These are phyloP conservation scores for Termitomyces sp. DNA, from an alignment of 768 basidiomycete species.

Conservation along the genomic window DNA sequence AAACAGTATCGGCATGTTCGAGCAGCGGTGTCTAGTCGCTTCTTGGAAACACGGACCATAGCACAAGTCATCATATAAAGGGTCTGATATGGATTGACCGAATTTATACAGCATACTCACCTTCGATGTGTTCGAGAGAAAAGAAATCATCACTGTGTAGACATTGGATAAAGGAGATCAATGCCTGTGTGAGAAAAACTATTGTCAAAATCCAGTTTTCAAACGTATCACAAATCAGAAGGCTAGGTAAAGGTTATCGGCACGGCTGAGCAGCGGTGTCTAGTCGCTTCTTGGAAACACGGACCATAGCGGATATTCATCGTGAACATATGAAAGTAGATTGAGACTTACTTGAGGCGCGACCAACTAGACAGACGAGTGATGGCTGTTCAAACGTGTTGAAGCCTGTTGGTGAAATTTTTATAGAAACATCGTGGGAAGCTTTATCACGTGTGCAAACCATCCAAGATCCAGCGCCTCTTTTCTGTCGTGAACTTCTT, in stretches of 20 bases:
- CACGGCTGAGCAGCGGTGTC: conserved; percentile 74
- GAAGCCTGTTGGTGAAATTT: neutral
- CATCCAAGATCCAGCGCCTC: too few relatives aligned
- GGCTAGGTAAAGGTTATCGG: conserved; percentile 78
- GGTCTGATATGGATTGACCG: neutral
- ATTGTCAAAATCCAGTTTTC: conserved; percentile 7
- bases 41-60: conserved; percentile 95
- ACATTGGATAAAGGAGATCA: neutral
- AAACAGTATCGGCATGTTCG: conserved; percentile 61
- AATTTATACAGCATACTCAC: conserved; percentile 1
- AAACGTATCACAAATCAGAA: conserved; percentile 72
- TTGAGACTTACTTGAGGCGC: conserved; percentile 1
- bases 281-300: conserved; percentile 91
- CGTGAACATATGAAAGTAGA: conserved; percentile 22
- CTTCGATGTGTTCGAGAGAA: neutral
- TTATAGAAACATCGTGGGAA: conserved; percentile 10
- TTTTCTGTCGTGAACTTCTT: too few relatives aligned
- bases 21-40: conserved; percentile 82
- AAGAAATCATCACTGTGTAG: neutral
- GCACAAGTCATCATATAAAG: conserved; percentile 52
- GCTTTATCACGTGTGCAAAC: neutral
- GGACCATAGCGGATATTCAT: conserved; percentile 87
- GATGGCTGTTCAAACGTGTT: neutral
- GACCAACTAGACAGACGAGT: neutral
- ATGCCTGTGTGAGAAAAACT: neutral